Evolutionary conservation across 148 eudicot species (phyloP), one percentile per base, ranked within the genome.

Genomic region (Selenicereus undatus): DNA sequence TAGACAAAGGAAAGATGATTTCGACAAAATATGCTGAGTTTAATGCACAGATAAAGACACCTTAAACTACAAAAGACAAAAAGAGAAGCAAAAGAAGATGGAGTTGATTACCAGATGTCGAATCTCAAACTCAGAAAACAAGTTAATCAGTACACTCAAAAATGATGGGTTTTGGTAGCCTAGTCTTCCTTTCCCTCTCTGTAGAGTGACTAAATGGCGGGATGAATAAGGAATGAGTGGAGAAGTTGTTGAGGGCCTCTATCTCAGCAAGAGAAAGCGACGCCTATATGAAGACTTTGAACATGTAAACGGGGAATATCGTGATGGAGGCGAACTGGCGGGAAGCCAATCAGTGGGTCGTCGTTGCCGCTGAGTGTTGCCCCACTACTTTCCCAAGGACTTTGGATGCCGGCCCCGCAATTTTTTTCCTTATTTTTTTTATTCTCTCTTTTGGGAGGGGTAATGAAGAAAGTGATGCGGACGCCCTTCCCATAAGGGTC

Each of bases 91-190:
- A 22, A 14, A n/a, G 20, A 36, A n/a, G 42, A 58, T 11, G 11
- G 30, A 66, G 27, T 20, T 18, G 74, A 39, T 66, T 85, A 87
- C 89, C 87, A 78, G 71, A 45, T 43, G 18, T 24, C 14, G 1
- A 73, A 84, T 10, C 52, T 75, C 8, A 13, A 76, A 75, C 43
- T 58, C 27, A 22, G 7, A 21, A 8, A 17, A 30, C 32, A 52
- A 42, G 62, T 48, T 48, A 30, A 79, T n/a, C 22, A 32, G 12
- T 26, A 72, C 8, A 74, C 72, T 48, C 76, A 18, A 73, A 84
- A 78, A 79, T 77, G 71, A 58, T 39, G 52, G 35, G 24, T 24
- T 77, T 24, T 64, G 68, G 7, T 64, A 0, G 27, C 11, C 26
- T 8, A 66, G 71, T 29, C 48, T 27, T 32, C 48, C 71, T 26